phyloP scores from a whole-genome alignment of 306 rosid genomes.

The Ormosia emarginata region DNA sequence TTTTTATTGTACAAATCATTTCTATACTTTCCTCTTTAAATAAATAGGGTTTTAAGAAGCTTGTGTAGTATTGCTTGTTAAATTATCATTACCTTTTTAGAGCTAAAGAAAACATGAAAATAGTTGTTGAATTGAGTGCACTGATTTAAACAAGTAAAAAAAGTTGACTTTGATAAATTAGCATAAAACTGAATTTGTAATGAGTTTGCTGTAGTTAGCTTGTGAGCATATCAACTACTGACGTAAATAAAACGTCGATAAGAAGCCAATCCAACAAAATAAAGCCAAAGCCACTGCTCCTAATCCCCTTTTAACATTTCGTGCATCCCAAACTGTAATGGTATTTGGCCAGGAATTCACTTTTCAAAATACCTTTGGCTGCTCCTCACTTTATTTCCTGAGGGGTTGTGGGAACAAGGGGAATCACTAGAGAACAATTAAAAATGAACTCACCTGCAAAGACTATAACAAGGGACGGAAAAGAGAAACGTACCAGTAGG shows the following conservation, averaged over 20 bases:
- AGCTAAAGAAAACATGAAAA: not conserved
- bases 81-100: not conserved
- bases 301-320: not conserved
- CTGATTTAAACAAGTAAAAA: not conserved
- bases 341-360: conserved; percentile 9
- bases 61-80: not conserved
- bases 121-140: not conserved
- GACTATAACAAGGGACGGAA: conserved; percentile 7
- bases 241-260: not conserved
- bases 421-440: conserved; percentile 1
- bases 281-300: not conserved
- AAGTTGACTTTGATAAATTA: not conserved
- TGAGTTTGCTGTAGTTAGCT: not conserved
- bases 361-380: conserved; percentile 3
- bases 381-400: not conserved
- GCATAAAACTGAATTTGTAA: conserved; percentile 3
- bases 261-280: not conserved
- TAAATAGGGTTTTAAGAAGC: not conserved
- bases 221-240: not conserved
- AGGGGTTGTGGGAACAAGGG: not conserved
- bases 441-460: not conserved
- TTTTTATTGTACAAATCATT: not conserved
- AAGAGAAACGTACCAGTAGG: conserved; percentile 60
- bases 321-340: conserved; percentile 2
- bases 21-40: not conserved